Evolutionary conservation across 2,329 filamentous ascomycete species (phyloP).

Genomic region (Diaporthe destruens): DNA sequence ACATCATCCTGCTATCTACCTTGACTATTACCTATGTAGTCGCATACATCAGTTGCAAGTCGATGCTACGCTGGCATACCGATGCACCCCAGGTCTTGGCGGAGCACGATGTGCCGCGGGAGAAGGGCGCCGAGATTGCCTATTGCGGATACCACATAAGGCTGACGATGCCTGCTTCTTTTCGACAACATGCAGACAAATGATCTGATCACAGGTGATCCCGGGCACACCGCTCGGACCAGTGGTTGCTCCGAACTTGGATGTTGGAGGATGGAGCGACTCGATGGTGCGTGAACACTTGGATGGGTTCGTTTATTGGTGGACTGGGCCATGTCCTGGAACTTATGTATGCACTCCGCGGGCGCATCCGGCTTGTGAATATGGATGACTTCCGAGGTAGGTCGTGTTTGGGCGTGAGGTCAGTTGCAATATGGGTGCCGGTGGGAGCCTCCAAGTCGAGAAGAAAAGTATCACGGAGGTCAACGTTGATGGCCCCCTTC

Average conservation of each 20-base stretch:
- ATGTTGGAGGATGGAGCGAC: neutral
- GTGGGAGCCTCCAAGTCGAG: neutral
- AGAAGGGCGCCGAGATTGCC: constrained; percentile 36
- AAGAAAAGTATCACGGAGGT: neutral
- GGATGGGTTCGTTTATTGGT: neutral
- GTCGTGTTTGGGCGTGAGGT: neutral
- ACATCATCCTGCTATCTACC: too few species aligned
- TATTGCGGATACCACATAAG: neutral
- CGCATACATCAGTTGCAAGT: neutral
- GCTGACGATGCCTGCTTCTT: neutral
- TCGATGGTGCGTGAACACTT: neutral
- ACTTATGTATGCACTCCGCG: neutral
- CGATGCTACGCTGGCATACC: neutral
- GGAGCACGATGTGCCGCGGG: constrained; percentile 24
- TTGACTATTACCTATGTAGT: neutral
- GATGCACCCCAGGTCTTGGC: constrained; percentile 34
- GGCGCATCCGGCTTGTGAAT: neutral
- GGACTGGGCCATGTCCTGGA: neutral
- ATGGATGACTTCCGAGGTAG: neutral
- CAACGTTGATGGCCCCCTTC: neutral
- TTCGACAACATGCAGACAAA: neutral
- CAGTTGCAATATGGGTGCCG: neutral
- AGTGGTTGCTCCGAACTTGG: neutral
- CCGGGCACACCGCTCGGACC: neutral
- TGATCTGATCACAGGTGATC: neutral